These are phyloP conservation scores for Solanum corneliomulleri DNA, from an alignment of 257 asterid species.

Conservation along the genomic window DNA sequence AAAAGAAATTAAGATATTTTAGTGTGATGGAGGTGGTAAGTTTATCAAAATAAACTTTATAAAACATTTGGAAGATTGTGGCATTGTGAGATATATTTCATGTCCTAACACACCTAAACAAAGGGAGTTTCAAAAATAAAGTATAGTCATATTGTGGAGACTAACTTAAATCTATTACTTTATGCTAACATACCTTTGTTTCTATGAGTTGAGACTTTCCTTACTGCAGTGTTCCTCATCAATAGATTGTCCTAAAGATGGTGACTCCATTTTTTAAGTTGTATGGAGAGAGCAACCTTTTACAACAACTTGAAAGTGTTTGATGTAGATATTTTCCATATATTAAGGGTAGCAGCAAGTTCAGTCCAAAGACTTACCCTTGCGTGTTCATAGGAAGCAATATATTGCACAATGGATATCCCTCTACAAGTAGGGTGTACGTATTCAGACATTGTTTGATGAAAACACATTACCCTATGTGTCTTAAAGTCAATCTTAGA, in stretches of 20 bases:
- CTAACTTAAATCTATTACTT: background rate
- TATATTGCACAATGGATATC: background rate
- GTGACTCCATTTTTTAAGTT: background rate
- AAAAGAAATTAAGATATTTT: background rate
- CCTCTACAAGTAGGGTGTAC: background rate
- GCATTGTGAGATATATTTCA: background rate
- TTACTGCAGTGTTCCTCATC: background rate
- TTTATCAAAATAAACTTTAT: too few relatives aligned
- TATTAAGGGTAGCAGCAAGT: background rate
- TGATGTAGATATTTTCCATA: background rate
- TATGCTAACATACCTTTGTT: background rate
- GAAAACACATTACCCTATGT: too few relatives aligned
- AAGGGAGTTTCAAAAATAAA: background rate
- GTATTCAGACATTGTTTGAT: background rate
- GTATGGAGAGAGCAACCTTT: background rate
- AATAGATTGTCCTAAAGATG: background rate
- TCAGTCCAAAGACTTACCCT: background rate
- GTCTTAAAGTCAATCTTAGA: background rate
- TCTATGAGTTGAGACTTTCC: background rate
- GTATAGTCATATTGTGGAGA: background rate
- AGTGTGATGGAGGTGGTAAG: background rate
- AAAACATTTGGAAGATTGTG: background rate
- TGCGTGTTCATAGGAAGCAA: background rate
- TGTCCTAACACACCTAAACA: background rate
- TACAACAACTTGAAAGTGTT: background rate